Percentiles rank a stretch among this genome's conserved stretches.
phyloP scores from a whole-genome alignment of 2,329 filamentous ascomycete genomes.

The Botrytis aclada region DNA sequence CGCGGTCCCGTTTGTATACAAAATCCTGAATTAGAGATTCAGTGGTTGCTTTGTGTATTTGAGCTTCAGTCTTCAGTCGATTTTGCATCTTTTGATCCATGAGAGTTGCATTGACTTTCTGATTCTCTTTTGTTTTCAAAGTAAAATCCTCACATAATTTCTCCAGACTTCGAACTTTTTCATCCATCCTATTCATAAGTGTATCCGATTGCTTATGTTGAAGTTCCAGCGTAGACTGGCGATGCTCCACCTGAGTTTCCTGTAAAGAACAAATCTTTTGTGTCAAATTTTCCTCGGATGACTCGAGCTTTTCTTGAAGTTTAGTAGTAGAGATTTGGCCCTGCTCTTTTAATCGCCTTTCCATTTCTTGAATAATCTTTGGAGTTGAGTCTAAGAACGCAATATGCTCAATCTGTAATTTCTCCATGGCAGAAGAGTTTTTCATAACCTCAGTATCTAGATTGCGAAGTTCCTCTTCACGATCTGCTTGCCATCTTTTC shows the following conservation, averaged over 20 bases:
- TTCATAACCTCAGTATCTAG: background rate
- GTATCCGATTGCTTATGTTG: background rate
- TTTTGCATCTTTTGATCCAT: constrained; percentile 4
- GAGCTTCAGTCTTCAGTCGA: background rate
- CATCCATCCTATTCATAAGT: constrained; percentile 2
- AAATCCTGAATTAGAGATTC: constrained; percentile 1
- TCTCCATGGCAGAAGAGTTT: constrained; percentile 3
- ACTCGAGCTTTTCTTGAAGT: background rate
- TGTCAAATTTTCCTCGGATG: background rate
- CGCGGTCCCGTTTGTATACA: constrained; percentile 1
- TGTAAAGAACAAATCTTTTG: constrained; percentile 1
- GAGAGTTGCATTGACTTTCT: background rate
- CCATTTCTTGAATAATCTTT: constrained; percentile 4
- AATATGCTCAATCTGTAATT: background rate
- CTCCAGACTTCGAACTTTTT: background rate
- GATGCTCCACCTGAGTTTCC: background rate
- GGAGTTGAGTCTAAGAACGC: background rate
- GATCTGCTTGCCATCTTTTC: background rate
- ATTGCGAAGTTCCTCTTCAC: constrained; percentile 3
- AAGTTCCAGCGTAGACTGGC: background rate
- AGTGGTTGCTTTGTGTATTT: background rate
- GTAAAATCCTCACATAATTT: background rate
- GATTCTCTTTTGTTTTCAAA: background rate
- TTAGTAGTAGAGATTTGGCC: background rate
- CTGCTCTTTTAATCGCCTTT: background rate